Base-by-base conservation (phyloP, 169 alveolate genomes). In the Pseudocohnilembus persalinus region DNA sequence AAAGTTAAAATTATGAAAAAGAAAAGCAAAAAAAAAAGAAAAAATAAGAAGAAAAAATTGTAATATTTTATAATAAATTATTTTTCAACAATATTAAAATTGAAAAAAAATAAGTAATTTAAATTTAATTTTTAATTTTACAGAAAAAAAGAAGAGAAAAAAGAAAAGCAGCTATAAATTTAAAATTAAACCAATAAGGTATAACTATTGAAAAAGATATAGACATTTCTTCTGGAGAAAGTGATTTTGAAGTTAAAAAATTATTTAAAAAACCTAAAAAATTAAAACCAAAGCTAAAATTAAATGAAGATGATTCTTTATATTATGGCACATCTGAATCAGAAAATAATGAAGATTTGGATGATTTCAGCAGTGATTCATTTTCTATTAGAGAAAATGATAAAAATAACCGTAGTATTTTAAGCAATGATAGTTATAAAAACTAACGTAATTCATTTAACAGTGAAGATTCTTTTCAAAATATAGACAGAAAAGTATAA, bases 1-100 rank as follows among this genome's bases (percentile, higher is more conserved):
- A 73, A 68, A 29, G 33, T 16, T 74, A 86, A 29, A 87, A 86
- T 27, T 76, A 80, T 80, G 90, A 73, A 28, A 65, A 72, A n/a
- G 72, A 74, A 31, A 86, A 86, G 68, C 73, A 73, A 29, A 29
- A 74, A 20, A 86, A 86, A 29, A 33, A 31, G 29, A 87, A 86
- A 64, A 86, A 73, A 30, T 74, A 82, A 68, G 73, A 81, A 29
- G 35, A 34, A 20, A 49, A 49, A 20, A 20, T 49, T n/a, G n/a
- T n/a, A n/a, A n/a, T n/a, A n/a, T n/a, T n/a, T n/a, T n/a, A n/a
- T n/a, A n/a, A n/a, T n/a, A n/a, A n/a, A n/a, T n/a, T n/a, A n/a
- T n/a, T n/a, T n/a, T n/a, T n/a, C n/a, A n/a, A n/a, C n/a, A n/a
- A n/a, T n/a, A n/a, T n/a, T n/a, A n/a, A n/a, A n/a, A n/a, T n/a